phyloP scores from a whole-genome alignment of 2,329 filamentous ascomycete species.

The Trichoderma asperellum region DNA sequence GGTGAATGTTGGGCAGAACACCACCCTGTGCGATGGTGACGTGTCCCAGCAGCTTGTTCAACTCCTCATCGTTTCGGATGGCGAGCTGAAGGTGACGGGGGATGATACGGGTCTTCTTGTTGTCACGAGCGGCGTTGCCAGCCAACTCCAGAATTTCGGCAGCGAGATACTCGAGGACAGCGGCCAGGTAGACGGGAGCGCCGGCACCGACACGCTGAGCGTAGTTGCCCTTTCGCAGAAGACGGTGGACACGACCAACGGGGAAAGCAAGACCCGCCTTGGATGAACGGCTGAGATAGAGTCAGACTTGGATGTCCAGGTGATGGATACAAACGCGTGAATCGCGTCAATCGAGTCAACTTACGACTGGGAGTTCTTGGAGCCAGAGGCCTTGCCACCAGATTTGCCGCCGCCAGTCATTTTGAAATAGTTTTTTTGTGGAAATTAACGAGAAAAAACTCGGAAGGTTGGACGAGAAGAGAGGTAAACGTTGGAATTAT shows the following conservation, averaged over 20 bases:
- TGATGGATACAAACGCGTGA: background rate
- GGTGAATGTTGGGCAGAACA: slow-evolving; percentile 96
- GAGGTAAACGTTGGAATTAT: slow-evolving; percentile 38
- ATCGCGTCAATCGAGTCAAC: slow-evolving; percentile 45
- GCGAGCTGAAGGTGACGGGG: slow-evolving; percentile 98
- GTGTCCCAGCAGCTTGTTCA: slow-evolving; percentile 97
- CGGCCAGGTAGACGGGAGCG: slow-evolving; percentile 95
- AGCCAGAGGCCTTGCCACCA: slow-evolving; percentile 98
- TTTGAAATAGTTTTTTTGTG: slow-evolving; percentile 21
- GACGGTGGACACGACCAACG: slow-evolving; percentile 98
- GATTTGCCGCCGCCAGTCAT: slow-evolving; percentile 84
- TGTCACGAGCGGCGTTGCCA: slow-evolving; percentile 97
- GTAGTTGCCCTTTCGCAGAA: slow-evolving; percentile 98
- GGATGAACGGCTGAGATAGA: slow-evolving; percentile 77
- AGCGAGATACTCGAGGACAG: slow-evolving; percentile 96
- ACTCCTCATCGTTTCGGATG: slow-evolving; percentile 98
- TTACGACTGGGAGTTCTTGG: slow-evolving; percentile 99
- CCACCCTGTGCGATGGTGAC: slow-evolving; percentile 97
- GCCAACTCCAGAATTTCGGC: slow-evolving; percentile 99
- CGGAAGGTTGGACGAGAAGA: slow-evolving; percentile 5
- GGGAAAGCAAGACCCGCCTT: slow-evolving; percentile 99
- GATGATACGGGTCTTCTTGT: slow-evolving; percentile 99
- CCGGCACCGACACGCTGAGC: slow-evolving; percentile 98
- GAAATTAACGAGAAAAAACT: slow-evolving; percentile 25
- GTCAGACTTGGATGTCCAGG: slow-evolving; percentile 7